Evolutionary conservation across 1,139 yeast genomes (phyloP), one percentile per base, ranked within the genome.

Genomic region (Zygoascus sp.): DNA sequence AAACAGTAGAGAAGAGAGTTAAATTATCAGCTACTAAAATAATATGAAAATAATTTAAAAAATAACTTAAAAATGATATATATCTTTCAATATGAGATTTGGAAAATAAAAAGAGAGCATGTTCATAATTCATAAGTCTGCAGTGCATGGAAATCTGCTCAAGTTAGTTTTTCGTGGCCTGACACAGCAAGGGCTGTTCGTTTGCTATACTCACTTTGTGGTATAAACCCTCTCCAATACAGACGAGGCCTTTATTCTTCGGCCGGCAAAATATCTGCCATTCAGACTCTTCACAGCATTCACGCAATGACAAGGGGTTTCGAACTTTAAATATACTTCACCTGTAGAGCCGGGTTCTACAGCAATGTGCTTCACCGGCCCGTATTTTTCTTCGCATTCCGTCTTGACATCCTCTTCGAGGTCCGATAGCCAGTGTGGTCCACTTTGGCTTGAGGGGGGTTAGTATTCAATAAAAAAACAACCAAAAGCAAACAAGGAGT

Each of bases 321-420:
- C 59, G 54, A 68, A 68, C 43, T 66, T 67, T 43, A 65, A 53
- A 45, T 58, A 66, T 17, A 67, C 61, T 35, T 66, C 67, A 23
- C 72, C 72, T 21, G 55, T 50, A 11, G 66, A 58, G 21, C 52
- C 50, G 4, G 62, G 57, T 11, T 65, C 69, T 19, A 67, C 64
- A 10, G 57, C 51, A 34, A 68, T 58, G 47, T 68, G 70, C 11
- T 55, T 55, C 3, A 67, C 67, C 34, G 55, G 49, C 30, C 72
- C 72, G 46, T 67, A 67, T 50, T 64, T 62, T 20, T 63, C 68
- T 43, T 67, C 68, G 48, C 72, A 67, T 48, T 67, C 72, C 3
- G 57, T 58, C 30, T 56, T 56, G 34, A 68, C 69, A 48, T 67
- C 72, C 22, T 66, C 68, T 41, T 63, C 67, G 16, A 67, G 60